These are phyloP conservation scores for Haematococcus sp. DNA, from an alignment of 139 green algal genomes.

Conservation along the genomic window DNA sequence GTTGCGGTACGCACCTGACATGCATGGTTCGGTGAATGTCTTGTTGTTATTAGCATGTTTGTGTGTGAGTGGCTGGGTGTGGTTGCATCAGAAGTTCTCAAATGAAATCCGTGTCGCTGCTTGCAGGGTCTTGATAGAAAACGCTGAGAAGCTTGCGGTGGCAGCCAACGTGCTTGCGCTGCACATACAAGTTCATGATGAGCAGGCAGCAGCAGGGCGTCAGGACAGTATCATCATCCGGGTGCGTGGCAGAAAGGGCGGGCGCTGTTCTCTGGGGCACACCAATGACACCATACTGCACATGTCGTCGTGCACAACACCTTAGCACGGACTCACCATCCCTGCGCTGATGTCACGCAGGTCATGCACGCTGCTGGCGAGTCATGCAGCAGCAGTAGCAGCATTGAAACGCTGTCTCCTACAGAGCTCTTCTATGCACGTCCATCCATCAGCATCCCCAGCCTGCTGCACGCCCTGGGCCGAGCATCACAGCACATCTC, in stretches of 20 bases:
- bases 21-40: neutral
- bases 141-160: slow-evolving; percentile 45
- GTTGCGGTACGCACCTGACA: slow-evolving; percentile 12
- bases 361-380: neutral
- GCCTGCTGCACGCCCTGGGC: slow-evolving; percentile 16
- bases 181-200: neutral
- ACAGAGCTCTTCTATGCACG: slow-evolving; percentile 36
- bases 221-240: neutral
- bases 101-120: neutral
- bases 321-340: too few relatives aligned
- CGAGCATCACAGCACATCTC: slow-evolving; percentile 6
- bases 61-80: slow-evolving; percentile 2
- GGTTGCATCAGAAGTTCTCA: neutral
- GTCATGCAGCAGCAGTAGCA: neutral
- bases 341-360: neutral
- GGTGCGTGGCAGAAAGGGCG: too few relatives aligned
- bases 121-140: slow-evolving; percentile 28
- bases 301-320: too few relatives aligned
- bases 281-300: too few relatives aligned
- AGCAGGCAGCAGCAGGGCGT: neutral
- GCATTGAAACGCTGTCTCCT: slow-evolving; percentile 5
- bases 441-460: slow-evolving; percentile 16
- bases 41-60: too few relatives aligned
- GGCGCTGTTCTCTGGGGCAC: too few relatives aligned
- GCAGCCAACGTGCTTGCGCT: slow-evolving; percentile 16